Base-by-base conservation (phyloP, 306 rosid species). In the Dalbergia cochinchinensis region DNA sequence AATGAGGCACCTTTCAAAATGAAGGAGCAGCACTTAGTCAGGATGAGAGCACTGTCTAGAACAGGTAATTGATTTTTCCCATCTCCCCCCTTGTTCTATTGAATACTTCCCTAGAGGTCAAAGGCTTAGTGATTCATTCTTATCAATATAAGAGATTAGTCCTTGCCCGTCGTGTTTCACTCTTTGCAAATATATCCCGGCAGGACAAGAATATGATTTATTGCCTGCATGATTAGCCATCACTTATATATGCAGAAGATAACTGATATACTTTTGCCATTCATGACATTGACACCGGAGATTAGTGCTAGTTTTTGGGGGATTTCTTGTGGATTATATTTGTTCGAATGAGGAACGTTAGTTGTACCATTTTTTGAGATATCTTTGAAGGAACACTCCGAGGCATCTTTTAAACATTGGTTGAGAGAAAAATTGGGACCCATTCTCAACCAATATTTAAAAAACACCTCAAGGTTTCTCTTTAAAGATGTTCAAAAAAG, bases 1-100 rank as follows among this genome's bases (percentile, higher is more conserved):
- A 91, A 89, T 26, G 94, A 91, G 70, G 87, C 94, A 22, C 91
- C 92, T 48, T 89, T 89, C 74, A 88, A 53, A 80, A 83, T 91
- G 47, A 82, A 91, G 73, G 92, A 91, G 78, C 92, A 89, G 74
- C 92, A 91, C 79, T 85, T 89, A 12, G 34, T 48, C 80, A 83
- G 94, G 84, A 76, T 91, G 82, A 85, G 55, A 77, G 87, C 89
- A 67, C 91, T 91, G 16, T 85, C 91, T 63, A 87, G 69, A 83
- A 45, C 90, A 31, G 94, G 94, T 91, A 86, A 80, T 65, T 74
- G n/a, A 44, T 65, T 14, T 60, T 71, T 50, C 58, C 42, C 37
- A 44, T 11, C 10, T 44, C 13, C 3, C 50, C 12, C 12, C 5
- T 37, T 1, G 9, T 42, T 42, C 9, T 37, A 42, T 42, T 42